Evolutionary conservation across 2,329 filamentous ascomycete genomes (phyloP).

Genomic region (Colletotrichum tropicale): DNA sequence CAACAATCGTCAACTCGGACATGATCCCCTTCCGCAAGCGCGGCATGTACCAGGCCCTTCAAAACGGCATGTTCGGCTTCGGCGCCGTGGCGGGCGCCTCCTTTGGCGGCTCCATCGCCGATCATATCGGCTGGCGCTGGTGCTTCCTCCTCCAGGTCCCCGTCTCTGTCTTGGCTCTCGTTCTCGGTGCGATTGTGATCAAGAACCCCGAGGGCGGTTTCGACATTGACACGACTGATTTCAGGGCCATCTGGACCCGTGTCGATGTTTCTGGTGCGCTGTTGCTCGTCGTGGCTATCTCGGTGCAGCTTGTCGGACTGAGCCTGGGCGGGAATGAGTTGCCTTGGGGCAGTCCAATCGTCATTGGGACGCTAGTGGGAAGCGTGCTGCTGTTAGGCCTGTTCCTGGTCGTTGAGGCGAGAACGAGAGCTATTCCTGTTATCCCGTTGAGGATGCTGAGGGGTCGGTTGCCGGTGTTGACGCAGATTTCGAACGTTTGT

Average conservation of each 20-base stretch:
- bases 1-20: conserved; percentile 65
- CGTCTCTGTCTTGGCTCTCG: conserved; percentile 58
- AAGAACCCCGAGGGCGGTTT: conserved; percentile 43
- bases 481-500: conserved; percentile 63
- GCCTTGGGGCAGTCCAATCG: conserved; percentile 54
- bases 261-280: conserved; percentile 64
- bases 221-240: conserved; percentile 27
- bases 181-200: conserved; percentile 58
- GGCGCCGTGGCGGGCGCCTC: conserved; percentile 67
- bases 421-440: conserved; percentile 55
- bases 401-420: conserved; percentile 54
- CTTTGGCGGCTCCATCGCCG: conserved; percentile 68
- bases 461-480: conserved; percentile 58
- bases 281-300: conserved; percentile 62
- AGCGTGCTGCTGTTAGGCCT: conserved; percentile 46
- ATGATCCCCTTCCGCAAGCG: conserved; percentile 62
- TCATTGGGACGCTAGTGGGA: conserved; percentile 47
- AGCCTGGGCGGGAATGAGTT: conserved; percentile 62
- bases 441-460: conserved; percentile 61
- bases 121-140: conserved; percentile 71
- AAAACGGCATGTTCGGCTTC: conserved; percentile 66
- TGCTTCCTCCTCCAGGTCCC: conserved; percentile 69
- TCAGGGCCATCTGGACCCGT: conserved; percentile 51
- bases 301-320: conserved; percentile 59
- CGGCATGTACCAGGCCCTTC: conserved; percentile 65